Conservation (phyloP, 208 protist species). For the Leishmania mexicana region DNA sequence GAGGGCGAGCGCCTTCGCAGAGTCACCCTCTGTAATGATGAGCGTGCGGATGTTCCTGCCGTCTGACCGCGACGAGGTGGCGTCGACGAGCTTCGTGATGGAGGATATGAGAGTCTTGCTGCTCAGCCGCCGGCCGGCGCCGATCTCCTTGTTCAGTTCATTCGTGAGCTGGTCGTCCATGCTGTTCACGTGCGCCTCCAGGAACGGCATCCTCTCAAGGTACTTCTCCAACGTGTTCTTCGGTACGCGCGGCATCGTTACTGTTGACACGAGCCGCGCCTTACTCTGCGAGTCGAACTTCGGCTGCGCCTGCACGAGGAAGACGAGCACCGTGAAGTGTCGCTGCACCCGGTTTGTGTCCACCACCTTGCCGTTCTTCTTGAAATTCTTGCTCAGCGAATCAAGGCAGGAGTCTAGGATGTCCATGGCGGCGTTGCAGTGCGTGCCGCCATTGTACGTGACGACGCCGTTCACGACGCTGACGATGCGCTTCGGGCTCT, state of each 20-base stretch:
- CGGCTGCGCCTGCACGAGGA: slow-evolving; percentile 98
- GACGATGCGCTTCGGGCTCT: slow-evolving; percentile 94
- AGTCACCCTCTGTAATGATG: slow-evolving; percentile 99
- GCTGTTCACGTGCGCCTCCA: slow-evolving; percentile 77
- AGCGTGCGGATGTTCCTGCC: slow-evolving; percentile 94
- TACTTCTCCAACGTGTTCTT: slow-evolving; percentile 92
- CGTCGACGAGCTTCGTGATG: slow-evolving; percentile 98
- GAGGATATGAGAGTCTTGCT: slow-evolving; percentile 82
- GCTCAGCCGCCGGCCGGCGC: slow-evolving; percentile 65
- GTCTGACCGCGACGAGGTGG: slow-evolving; percentile 74
- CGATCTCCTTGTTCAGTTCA: slow-evolving; percentile 88
- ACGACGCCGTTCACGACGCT: slow-evolving; percentile 99
- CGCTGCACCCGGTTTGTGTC: slow-evolving; percentile 96
- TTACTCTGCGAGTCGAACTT: slow-evolving; percentile 99
- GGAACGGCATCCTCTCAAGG: slow-evolving; percentile 80
- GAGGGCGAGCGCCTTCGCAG: slow-evolving; percentile 97
- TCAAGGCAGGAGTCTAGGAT: slow-evolving; percentile 79
- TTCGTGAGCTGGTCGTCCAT: slow-evolving; percentile 64
- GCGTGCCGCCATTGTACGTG: slow-evolving; percentile 98
- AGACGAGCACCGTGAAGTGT: slow-evolving; percentile 98
- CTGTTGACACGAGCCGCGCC: slow-evolving; percentile 94
- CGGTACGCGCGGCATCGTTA: slow-evolving; percentile 77
- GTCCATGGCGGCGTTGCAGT: slow-evolving; percentile 97
- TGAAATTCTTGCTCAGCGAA: slow-evolving; percentile 54
- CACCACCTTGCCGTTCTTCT: slow-evolving; percentile 87